Conservation (phyloP, 108 stramenopile genomes). For the Skeletonema menzelii region DNA sequence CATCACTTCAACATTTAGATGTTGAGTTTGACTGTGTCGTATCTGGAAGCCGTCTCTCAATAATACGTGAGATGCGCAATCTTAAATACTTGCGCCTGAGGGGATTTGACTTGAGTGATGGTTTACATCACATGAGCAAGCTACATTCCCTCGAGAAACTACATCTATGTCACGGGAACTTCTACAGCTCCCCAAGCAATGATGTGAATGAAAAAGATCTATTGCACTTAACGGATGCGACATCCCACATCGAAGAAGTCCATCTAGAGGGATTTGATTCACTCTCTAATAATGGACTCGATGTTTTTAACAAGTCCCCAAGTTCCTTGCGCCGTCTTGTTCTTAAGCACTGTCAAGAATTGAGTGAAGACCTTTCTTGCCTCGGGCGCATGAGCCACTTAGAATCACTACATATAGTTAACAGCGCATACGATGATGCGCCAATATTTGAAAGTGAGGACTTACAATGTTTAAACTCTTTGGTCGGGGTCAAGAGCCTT, state of each 20-base stretch:
- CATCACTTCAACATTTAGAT: constrained; percentile 26
- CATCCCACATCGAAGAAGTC: constrained; percentile 11
- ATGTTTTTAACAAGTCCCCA: constrained; percentile 10
- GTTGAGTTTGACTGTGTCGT: constrained; percentile 31
- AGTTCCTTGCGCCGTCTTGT: constrained; percentile 12
- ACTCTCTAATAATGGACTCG: constrained; percentile 24
- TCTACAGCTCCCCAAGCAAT: constrained; percentile 37
- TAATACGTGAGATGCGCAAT: constrained; percentile 6
- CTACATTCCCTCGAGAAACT: constrained; percentile 17
- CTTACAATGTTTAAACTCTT: constrained; percentile 26
- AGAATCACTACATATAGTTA: constrained; percentile 33
- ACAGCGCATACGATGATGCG: constrained; percentile 33
- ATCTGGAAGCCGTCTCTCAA: constrained; percentile 31
- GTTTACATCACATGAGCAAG: constrained; percentile 12
- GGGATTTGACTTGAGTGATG: constrained; percentile 43
- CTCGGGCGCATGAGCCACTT: constrained; percentile 35
- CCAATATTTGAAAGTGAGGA: constrained; percentile 15
- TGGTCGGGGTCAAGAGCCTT: constrained; percentile 26
- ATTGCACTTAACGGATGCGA: constrained; percentile 20
- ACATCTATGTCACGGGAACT: constrained; percentile 44
- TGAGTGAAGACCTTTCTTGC: constrained; percentile 26
- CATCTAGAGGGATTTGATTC: constrained; percentile 48
- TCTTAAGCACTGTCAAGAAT: constrained; percentile 42
- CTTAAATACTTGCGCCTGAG: constrained; percentile 28
- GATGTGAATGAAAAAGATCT: constrained; percentile 38